Evolutionary conservation across 2,329 filamentous ascomycete genomes (phyloP), one percentile per base, ranked within the genome.

Genomic region (Nemania abortiva): DNA sequence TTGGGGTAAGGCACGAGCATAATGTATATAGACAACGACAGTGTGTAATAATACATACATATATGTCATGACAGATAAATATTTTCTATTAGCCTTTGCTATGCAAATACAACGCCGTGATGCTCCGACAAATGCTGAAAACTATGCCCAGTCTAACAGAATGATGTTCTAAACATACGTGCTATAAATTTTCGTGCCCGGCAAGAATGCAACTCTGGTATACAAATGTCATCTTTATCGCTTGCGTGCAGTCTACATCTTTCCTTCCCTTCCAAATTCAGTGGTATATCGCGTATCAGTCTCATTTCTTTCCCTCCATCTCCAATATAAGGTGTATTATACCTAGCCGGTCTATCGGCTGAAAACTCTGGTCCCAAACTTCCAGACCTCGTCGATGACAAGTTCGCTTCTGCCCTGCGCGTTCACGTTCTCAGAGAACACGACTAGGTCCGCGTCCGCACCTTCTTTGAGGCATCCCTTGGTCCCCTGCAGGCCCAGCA

Each of bases 361-460:
- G 72, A 80, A 83, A 2, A 91, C 85, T 72, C 84, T 83, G 42
- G 81, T 81, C 6, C 92, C 92, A 82, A 93, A 93, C 81, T 94
- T 94, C 92, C 91, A 94, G 22, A 94, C 91, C 80, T 93, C 88
- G 68, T 93, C 90, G n/a, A 94, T 84, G 11, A 86, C 82, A 49
- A 95, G 81, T 66, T 84, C 85, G 70, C 80, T 83, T 47, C 84
- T 85, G 50, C 81, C 80, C 47, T 59, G 57, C 9, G 72, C 80
- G 55, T 77, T 80, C 24, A 81, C 78, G 15, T 84, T 81, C 66
- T 91, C 86, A 4, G 88, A 88, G 42, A 95, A 80, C 20, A 95
- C 86, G 42, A 94, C 87, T 57, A 95, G 78, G 79, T 92, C 90
- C 6, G 89, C 90, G 78, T 92, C 90, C 20, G 89, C 89, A 5